Conservation (phyloP, 768 basidiomycete genomes). For the Hortiboletus campestris region DNA sequence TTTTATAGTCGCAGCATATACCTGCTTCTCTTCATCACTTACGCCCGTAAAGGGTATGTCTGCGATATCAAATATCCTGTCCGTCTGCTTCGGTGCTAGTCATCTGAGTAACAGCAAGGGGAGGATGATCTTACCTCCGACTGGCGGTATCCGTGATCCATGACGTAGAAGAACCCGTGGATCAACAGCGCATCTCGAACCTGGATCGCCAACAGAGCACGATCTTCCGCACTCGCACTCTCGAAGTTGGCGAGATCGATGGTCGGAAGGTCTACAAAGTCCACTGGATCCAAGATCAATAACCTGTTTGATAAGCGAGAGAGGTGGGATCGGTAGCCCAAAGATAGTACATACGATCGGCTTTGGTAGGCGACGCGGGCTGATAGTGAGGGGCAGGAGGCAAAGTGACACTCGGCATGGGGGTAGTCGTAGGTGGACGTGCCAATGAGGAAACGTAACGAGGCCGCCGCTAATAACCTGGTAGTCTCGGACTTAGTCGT, state of each 20-base stretch:
- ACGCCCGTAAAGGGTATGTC: constrained; percentile 45
- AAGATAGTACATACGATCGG: constrained; percentile 29
- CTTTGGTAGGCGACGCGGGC: constrained; percentile 34
- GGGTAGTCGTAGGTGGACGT: not conserved
- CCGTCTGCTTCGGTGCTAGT: constrained; percentile 37
- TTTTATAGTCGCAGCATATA: constrained; percentile 41
- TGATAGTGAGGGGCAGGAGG: constrained; percentile 38
- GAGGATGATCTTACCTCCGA: constrained; percentile 29
- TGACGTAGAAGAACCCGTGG: constrained; percentile 43
- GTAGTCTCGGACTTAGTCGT: not conserved
- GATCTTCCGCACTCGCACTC: constrained; percentile 39
- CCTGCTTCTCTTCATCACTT: constrained; percentile 40
- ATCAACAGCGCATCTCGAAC: constrained; percentile 46
- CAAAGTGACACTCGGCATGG: constrained; percentile 32
- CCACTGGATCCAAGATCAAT: constrained; percentile 34
- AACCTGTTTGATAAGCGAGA: not conserved
- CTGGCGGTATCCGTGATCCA: constrained; percentile 40
- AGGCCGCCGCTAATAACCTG: not conserved
- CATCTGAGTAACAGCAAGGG: constrained; percentile 12
- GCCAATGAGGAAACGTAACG: no score
- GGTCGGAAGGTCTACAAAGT: constrained; percentile 50
- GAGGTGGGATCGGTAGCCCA: not conserved
- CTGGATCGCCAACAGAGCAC: constrained; percentile 37
- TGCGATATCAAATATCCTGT: constrained; percentile 49
- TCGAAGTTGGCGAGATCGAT: constrained; percentile 47